Evolutionary conservation across 441 rosid species (phyloP), one percentile per base, ranked within the genome.

Genomic region (Manihot esculenta): DNA sequence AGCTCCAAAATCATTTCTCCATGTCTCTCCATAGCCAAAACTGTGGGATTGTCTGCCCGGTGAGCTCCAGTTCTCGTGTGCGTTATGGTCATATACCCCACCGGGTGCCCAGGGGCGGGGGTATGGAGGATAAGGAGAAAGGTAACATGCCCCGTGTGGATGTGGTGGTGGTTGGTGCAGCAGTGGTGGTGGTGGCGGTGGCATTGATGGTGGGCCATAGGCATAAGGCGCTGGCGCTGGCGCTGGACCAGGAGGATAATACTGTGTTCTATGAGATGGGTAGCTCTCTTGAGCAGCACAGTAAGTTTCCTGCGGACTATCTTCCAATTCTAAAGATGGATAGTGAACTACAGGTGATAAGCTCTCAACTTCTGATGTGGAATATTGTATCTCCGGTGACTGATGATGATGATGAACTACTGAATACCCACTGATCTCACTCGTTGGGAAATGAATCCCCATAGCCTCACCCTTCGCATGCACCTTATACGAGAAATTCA

Each of bases 401-500:
- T 67, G 75, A 68, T 72, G 64, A 17, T 58, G 77, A 30, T 45
- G 68, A 14, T 68, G 76, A 56, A 73, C 65, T 71, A 61, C 24
- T 20, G 82, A 45, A 27, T 69, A 82, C n/a, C 88, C 88, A 9
- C 82, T 23, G 60, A 79, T 72, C 58, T 66, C 59, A 21, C 7
- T 30, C 14, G n/a, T 62, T 6, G 66, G 67, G 13, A 64, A 53
- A 41, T 73, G 33, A 33, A 51, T 41, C 62, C 60, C 76, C 30
- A 58, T 0, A 49, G 48, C 59, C 42, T 48, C 23, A 68, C 48
- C 73, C 42, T n/a, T 58, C 23, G 70, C 78, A n/a, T 67, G 68
- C 30, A 80, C 77, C 75, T 75, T 83, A 38, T 67, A 81, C 1
- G 93, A 81, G 80, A 88, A 88, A 70, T 71, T 79, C 74, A 85